These are phyloP conservation scores for Fusarium haematococcum DNA, from an alignment of 2,329 filamentous ascomycete genomes.

Conservation along the genomic window DNA sequence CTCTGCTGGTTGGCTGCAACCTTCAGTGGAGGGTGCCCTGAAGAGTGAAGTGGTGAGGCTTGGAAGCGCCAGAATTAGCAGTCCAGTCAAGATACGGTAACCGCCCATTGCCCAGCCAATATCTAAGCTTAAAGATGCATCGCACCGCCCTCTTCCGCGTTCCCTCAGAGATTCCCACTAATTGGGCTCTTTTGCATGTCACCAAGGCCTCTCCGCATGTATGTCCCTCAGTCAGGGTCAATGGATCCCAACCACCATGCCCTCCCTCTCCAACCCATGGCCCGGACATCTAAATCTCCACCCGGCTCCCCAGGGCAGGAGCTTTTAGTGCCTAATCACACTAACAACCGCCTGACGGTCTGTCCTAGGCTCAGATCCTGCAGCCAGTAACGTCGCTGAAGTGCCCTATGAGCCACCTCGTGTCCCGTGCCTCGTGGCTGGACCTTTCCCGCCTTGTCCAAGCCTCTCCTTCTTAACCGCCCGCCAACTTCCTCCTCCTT, in stretches of 20 bases:
- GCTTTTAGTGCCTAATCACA: slow-evolving; percentile 31
- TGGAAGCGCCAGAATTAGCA: slow-evolving; percentile 1
- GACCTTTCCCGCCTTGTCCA: slow-evolving; percentile 38
- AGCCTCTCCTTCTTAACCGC: slow-evolving; percentile 34
- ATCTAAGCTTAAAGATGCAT: slow-evolving; percentile 2
- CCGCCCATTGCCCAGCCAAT: background rate
- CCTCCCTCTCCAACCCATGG: background rate
- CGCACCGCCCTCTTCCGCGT: background rate
- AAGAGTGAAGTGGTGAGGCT: background rate
- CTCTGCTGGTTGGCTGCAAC: background rate
- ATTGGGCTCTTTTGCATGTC: slow-evolving; percentile 6
- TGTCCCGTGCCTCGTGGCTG: slow-evolving; percentile 27
- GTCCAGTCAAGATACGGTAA: background rate
- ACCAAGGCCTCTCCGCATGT: slow-evolving; percentile 1
- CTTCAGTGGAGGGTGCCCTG: background rate
- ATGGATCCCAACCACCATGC: background rate
- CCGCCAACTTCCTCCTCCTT: slow-evolving; percentile 7
- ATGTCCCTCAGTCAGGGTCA: background rate
- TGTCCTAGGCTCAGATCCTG: slow-evolving; percentile 27
- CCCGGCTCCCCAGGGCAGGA: slow-evolving; percentile 25
- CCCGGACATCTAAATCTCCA: slow-evolving; percentile 20
- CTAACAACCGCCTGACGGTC: slow-evolving; percentile 38
- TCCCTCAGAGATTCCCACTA: slow-evolving; percentile 2
- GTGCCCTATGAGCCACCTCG: slow-evolving; percentile 22
- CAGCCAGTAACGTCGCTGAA: slow-evolving; percentile 40